Evolutionary conservation across 2,329 filamentous ascomycete species (phyloP).

Genomic region (Trichophyton mentagrophytes): DNA sequence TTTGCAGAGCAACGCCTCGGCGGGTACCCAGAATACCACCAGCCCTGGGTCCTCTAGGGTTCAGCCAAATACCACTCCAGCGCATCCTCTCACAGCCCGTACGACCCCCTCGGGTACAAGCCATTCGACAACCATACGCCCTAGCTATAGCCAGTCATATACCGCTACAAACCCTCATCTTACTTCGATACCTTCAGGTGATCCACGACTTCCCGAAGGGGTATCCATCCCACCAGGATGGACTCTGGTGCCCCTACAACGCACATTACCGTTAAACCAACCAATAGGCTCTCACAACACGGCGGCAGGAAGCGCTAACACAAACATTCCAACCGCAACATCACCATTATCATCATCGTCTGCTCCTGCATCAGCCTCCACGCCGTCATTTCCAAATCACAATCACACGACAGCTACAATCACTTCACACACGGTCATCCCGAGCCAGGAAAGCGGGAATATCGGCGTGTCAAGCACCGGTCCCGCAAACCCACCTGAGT

Average conservation of each 20-base stretch:
- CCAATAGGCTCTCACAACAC: not conserved
- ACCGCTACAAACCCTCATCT: slow-evolving; percentile 21
- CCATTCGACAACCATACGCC: slow-evolving; percentile 15
- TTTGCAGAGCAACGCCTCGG: slow-evolving; percentile 24
- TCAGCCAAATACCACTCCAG: not conserved
- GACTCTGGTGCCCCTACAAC: slow-evolving; percentile 36
- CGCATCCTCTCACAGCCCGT: not conserved
- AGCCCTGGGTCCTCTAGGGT: not conserved
- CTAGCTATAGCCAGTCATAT: slow-evolving; percentile 21
- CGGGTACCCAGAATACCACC: not conserved
- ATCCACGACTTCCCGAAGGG: slow-evolving; percentile 38
- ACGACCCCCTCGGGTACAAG: not conserved
- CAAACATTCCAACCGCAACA: not conserved
- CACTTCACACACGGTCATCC: not conserved
- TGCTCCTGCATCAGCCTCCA: not conserved
- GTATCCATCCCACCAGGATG: slow-evolving; percentile 42
- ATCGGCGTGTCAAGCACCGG: not conserved
- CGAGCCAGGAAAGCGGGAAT: not conserved
- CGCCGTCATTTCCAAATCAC: not conserved
- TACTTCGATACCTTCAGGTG: slow-evolving; percentile 28
- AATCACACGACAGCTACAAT: not conserved
- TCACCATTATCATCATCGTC: not conserved
- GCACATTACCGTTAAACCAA: slow-evolving; percentile 14
- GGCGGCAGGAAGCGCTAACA: not conserved
- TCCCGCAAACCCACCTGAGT: not conserved